These are phyloP conservation scores for Sclerotiophoma versabilis DNA, from an alignment of 2,329 filamentous ascomycete species.

Conservation along the genomic window DNA sequence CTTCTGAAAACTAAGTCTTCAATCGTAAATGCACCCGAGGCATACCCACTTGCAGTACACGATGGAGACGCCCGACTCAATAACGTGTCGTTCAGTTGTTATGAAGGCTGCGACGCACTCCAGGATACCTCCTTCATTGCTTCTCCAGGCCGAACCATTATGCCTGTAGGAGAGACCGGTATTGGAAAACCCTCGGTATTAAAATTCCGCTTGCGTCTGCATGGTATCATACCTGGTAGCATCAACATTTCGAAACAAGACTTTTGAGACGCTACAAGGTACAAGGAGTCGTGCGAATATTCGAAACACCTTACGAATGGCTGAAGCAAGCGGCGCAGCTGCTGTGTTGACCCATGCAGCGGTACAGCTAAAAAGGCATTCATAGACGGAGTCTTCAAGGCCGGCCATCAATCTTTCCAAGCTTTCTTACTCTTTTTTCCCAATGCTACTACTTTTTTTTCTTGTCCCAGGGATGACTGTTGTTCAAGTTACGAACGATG, in stretches of 20 bases:
- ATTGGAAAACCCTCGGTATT: constrained; percentile 65
- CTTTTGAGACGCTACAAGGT: constrained; percentile 63
- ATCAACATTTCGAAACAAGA: constrained; percentile 65
- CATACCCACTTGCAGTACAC: constrained; percentile 48
- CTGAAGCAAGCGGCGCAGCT: too few relatives aligned
- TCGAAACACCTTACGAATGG: too few relatives aligned
- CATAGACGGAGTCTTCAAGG: too few relatives aligned
- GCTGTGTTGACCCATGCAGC: too few relatives aligned
- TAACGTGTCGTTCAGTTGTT: constrained; percentile 62
- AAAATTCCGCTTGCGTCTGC: constrained; percentile 65
- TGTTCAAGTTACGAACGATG: too few relatives aligned
- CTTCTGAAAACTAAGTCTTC: constrained; percentile 63
- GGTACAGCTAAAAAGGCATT: too few relatives aligned
- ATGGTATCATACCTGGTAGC: constrained; percentile 60
- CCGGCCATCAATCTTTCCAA: too few relatives aligned
- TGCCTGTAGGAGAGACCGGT: constrained; percentile 66
- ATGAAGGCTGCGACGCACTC: constrained; percentile 44
- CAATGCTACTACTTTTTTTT: too few relatives aligned
- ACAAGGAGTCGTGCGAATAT: too few relatives aligned
- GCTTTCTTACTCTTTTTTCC: too few relatives aligned
- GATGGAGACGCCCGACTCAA: constrained; percentile 60
- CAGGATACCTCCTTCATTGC: constrained; percentile 57
- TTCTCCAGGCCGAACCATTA: constrained; percentile 60
- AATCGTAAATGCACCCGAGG: constrained; percentile 51
- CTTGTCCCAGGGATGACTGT: too few relatives aligned